Base-by-base conservation (phyloP, 768 basidiomycete species). In the Collybiopsis luxurians region DNA sequence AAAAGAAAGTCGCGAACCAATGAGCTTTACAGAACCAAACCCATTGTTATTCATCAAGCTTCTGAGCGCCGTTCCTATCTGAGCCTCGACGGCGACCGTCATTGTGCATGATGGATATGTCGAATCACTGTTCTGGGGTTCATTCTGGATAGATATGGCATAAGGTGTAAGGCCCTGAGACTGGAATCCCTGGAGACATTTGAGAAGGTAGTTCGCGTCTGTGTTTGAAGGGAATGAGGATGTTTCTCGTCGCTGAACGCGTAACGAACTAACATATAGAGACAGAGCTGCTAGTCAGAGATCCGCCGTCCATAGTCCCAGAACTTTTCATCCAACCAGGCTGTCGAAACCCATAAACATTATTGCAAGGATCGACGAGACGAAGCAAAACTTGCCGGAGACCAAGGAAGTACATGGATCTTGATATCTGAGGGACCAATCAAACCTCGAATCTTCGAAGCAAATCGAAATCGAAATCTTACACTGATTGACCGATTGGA, bases 281-380 rank as follows among this genome's bases (percentile, higher is more conserved):
- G 38, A 79, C 68, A 55, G 82, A 83, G 44, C 74, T 70, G 0
- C 81, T 76, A 27, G 75, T 62, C 51, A 90, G 66, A 12, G 78
- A 80, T 30, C 87, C 88, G 1, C 89, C 89, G 26, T 82, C 75
- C 85, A 89, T 89, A 0, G 80, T 80, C 3, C 77, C 77, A 56
- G 78, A 82, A 47, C 71, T 74, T 68, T 91, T 91, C 87, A 90
- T 89, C 89, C 90, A 92, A 3, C 73, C 86, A 10, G 90, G 89
- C 87, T 90, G 17, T 17, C n/a, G 17, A 24, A 34, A 31, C 17
- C 30, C 23, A 27, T 26, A 53, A 36, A n/a, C 26, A 23, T 7
- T 13, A 21, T 46, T 11, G 42, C n/a, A 4, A 44, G 15, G 15
- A 44, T 17, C 31, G 1, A 24, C n/a, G n/a, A n/a, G n/a, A n/a